Percentiles rank a stretch among this genome's conserved stretches.
Conservation (phyloP, 2,329 filamentous ascomycete genomes). For the Cladosporium austrohemisphaericum region DNA sequence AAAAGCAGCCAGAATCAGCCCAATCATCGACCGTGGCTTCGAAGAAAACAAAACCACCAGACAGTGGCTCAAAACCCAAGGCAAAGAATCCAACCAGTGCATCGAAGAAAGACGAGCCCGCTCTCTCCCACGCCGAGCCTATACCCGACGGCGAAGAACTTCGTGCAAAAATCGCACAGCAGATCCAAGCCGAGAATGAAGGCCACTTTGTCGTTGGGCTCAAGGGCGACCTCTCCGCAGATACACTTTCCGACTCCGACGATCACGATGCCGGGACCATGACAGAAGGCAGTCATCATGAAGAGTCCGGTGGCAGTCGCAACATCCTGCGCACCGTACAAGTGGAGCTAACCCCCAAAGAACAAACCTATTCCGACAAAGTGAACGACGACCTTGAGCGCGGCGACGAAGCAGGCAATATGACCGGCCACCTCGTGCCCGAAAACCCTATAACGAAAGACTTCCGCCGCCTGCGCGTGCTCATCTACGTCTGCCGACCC, state of each 20-base stretch:
- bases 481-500: conserved; percentile 68
- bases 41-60: conserved; percentile 2
- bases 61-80: conserved; percentile 7
- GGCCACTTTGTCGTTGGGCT: conserved; percentile 66
- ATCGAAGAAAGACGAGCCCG: conserved; percentile 17
- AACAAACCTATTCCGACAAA: conserved; percentile 17
- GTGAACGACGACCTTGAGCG: conserved; percentile 13
- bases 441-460: conserved; percentile 9
- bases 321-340: conserved; percentile 64
- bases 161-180: conserved; percentile 59
- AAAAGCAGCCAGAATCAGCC: conserved; percentile 22
- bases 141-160: conserved; percentile 43
- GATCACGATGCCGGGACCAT: conserved; percentile 30
- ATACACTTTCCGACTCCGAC: conserved; percentile 44
- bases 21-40: conserved; percentile 26
- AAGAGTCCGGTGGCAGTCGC: conserved; percentile 40
- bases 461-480: conserved; percentile 54
- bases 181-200: conserved; percentile 42
- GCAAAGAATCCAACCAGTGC: conserved; percentile 10
- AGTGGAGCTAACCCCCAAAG: conserved; percentile 50
- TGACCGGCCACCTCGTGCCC: not conserved
- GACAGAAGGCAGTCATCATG: conserved; percentile 18
- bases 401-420: not conserved
- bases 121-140: conserved; percentile 30
- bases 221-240: conserved; percentile 52